Base-by-base conservation (phyloP, 106 monocot genomes). In the Phalaenopsis equestris region DNA sequence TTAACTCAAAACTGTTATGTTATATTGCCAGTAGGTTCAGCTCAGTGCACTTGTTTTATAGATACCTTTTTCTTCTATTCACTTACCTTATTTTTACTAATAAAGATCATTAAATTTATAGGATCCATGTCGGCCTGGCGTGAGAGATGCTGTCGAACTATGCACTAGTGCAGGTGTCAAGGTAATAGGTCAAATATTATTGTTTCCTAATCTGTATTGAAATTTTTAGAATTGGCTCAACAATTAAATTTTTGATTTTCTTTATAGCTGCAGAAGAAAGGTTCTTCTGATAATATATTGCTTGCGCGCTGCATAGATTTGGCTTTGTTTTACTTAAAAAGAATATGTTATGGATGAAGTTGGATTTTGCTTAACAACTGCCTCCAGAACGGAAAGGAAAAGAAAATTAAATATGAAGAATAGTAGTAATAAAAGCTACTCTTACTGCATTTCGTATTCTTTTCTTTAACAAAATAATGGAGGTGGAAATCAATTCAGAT, bases 91-190 rank as follows among this genome's bases (percentile, higher is more conserved):
- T 57, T 45, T 14, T 38, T 70, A 74, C 74, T 77, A 55, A 55
- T 30, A 12, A 76, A 4, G 43, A 9, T 42, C 48, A 42, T 76
- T 70, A 81, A 18, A 73, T 74, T 67, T 87, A 78, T 76, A 94
- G 94, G 94, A 94, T 90, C 92, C 94, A 77, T 94, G 94, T 70
- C 86, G 94, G 8, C 90, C 92, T 10, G 90, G 90, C 30, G 94
- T 92, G 9, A 87, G 47, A 88, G 88, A 85, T 68, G 88, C 92
- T 42, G 92, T 94, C 21, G 61, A 79, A 19, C 80, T 88, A n/a
- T 91, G 91, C 79, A 73, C 73, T 18, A 65, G 78, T 67, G 90
- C 94, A 6, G 94, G 94, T 47, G 88, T 94, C 58, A 93, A 93
- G 93, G 93, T 93, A 86, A 43, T 82, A 2, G 9, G 11, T 38